These are phyloP conservation scores for Pachyrhizus erosus DNA, from an alignment of 306 rosid genomes.

Conservation along the genomic window DNA sequence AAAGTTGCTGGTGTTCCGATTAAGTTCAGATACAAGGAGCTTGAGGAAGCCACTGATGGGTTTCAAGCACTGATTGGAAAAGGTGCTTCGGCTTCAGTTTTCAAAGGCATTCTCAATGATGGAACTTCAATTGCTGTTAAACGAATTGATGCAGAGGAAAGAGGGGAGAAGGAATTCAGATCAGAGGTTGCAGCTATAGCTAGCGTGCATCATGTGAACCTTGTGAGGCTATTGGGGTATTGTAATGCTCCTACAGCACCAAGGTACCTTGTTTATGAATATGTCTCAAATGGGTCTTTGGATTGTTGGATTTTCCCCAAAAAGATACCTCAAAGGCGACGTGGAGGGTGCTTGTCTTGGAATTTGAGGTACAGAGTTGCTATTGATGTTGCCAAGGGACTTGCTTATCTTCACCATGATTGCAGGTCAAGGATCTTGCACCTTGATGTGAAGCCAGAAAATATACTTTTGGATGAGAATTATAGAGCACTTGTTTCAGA, in stretches of 20 bases:
- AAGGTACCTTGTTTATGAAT: constrained; percentile 76
- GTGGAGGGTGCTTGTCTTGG: constrained; percentile 73
- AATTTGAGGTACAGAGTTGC: constrained; percentile 70
- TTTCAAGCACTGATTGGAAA: constrained; percentile 64
- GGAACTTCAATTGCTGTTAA: constrained; percentile 84
- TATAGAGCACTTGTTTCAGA: constrained; percentile 67
- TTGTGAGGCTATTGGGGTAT: constrained; percentile 74
- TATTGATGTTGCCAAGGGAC: constrained; percentile 76
- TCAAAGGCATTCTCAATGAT: constrained; percentile 76
- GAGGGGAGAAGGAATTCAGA: constrained; percentile 73
- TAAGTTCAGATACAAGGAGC: constrained; percentile 72
- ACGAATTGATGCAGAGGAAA: constrained; percentile 58
- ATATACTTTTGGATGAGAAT: constrained; percentile 74
- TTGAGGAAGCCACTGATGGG: constrained; percentile 80
- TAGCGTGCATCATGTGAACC: constrained; percentile 75
- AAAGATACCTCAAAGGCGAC: background rate
- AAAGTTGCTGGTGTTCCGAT: constrained; percentile 87
- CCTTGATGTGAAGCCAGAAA: constrained; percentile 86
- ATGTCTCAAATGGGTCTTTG: constrained; percentile 73
- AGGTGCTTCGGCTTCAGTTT: constrained; percentile 83
- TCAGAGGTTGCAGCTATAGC: constrained; percentile 91
- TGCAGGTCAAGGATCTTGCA: constrained; percentile 81
- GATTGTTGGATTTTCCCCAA: constrained; percentile 76
- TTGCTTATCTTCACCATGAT: constrained; percentile 80
- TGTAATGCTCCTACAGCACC: constrained; percentile 59